Base-by-base conservation (phyloP, 2,329 filamentous ascomycete genomes). In the Cladophialophora yegresii region DNA sequence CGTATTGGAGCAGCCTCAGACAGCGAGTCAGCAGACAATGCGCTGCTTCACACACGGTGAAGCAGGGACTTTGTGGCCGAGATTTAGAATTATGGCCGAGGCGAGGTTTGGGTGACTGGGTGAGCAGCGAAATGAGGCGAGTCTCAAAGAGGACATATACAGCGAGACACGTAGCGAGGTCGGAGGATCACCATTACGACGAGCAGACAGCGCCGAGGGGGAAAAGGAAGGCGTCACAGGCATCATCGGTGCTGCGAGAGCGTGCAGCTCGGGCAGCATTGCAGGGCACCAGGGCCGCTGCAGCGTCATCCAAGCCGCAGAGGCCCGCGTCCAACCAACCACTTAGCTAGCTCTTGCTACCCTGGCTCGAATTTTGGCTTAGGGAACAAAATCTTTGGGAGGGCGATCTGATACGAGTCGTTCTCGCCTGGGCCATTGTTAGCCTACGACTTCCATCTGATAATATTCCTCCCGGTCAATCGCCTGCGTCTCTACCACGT, bases 301-400 rank as follows among this genome's bases (percentile, higher is more conserved):
- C 28, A 58, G 59, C 62, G 57, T 59, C 63, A 63, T 65, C 43
- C 20, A 30, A 58, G 43, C 55, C 47, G 57, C 32, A 59, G 47
- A n/a, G 57, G n/a, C 47, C 45, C 23, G 22, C 45, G 10, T 8
- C 47, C 57, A 36, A 43, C 57, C 57, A 59, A 50, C 45, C 45
- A 36, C 30, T 49, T 36, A 59, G 57, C 57, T 59, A 23, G 43
- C 33, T 53, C 62, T 45, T 50, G 50, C 58, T 43, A 55, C 36
- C 43, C 43, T 36, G 28, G 51, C 20, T 43, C 9, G 47, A 50
- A 50, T 50, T 50, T 50, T 50, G 47, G 47, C 23, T 10, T 12
- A 54, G 10, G 51, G 36, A 64, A 67, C 66, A 67, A 65, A 63
- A 63, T 67, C 65, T 60, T 51, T 58, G 50, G 58, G 36, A 43